Percentiles rank a stretch among this genome's conserved stretches.
Conservation (phyloP, 306 rosid species). For the Sindora glabra region DNA sequence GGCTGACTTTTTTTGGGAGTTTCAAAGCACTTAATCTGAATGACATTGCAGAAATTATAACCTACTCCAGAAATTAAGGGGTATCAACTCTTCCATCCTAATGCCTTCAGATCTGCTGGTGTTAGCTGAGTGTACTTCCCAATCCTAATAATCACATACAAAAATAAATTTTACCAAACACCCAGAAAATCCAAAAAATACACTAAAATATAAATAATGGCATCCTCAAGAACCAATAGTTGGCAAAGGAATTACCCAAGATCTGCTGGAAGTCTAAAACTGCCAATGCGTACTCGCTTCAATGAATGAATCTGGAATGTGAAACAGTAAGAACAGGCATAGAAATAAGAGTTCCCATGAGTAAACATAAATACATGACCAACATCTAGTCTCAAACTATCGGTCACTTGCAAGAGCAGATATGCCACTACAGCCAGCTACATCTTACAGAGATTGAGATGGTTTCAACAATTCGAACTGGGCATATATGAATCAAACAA, state of each 20-base stretch:
- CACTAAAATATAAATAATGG: background rate
- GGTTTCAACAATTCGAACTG: too few relatives aligned
- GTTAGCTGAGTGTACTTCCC: conserved; percentile 73
- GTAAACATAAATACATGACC: too few relatives aligned
- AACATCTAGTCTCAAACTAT: too few relatives aligned
- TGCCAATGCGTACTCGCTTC: conserved; percentile 77
- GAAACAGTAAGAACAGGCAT: conserved; percentile 12
- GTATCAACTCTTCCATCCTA: conserved; percentile 51
- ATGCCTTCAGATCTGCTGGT: conserved; percentile 51
- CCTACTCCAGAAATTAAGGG: background rate
- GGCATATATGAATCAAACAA: too few relatives aligned
- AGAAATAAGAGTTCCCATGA: background rate
- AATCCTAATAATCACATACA: conserved; percentile 43
- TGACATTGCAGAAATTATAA: background rate
- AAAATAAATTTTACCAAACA: background rate
- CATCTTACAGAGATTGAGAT: too few relatives aligned
- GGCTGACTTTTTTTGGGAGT: too few relatives aligned
- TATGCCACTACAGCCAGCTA: too few relatives aligned
- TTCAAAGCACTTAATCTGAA: conserved; percentile 3
- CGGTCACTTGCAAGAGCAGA: too few relatives aligned
- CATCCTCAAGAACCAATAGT: background rate
- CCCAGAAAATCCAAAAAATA: background rate
- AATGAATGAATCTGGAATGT: conserved; percentile 69
- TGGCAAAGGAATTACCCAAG: conserved; percentile 56
- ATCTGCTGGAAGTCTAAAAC: conserved; percentile 83